Percentiles rank a stretch among this genome's conserved stretches.
Evolutionary conservation across 2,329 filamentous ascomycete species (phyloP).

Genomic region (Thielaviopsis punctulata): DNA sequence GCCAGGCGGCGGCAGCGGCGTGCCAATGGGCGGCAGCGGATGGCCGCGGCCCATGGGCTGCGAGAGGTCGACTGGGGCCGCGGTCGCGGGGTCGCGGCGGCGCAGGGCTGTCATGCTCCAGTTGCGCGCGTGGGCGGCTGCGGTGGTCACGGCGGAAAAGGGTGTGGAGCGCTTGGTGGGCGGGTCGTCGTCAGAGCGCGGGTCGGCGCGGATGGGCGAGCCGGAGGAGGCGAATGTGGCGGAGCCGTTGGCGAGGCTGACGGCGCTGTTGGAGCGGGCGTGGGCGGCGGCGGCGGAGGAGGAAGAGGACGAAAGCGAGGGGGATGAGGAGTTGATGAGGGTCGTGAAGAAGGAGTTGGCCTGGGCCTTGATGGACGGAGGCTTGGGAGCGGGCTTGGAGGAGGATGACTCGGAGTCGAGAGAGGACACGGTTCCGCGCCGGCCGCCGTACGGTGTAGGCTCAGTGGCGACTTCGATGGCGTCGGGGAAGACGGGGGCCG

Average conservation of each 20-base stretch:
- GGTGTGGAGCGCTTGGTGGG: conserved; percentile 20
- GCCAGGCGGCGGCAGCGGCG: conserved; percentile 55
- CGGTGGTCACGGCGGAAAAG: conserved; percentile 37
- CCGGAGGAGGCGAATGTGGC: neutral
- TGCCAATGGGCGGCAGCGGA: conserved; percentile 65
- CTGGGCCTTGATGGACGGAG: conserved; percentile 7
- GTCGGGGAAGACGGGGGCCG: conserved; percentile 7
- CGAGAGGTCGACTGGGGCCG: conserved; percentile 26
- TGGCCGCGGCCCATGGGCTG: conserved; percentile 71
- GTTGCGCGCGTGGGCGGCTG: conserved; percentile 36
- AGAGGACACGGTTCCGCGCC: conserved; percentile 10
- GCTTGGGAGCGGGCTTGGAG: neutral
- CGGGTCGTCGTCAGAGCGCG: no score
- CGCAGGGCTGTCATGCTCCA: conserved; percentile 43
- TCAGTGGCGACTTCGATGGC: conserved; percentile 9
- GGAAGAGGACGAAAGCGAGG: neutral
- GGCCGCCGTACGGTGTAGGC: conserved; percentile 10
- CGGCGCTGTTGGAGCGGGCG: neutral
- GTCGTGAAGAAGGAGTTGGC: conserved; percentile 9
- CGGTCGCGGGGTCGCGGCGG: conserved; percentile 22
- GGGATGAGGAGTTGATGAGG: neutral
- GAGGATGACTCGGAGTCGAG: conserved; percentile 7
- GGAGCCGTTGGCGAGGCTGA: neutral
- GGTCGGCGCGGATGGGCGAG: neutral
- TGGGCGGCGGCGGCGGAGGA: neutral